Evolutionary conservation across 345 rosid species (phyloP).

Genomic region (Brassica nigra): DNA sequence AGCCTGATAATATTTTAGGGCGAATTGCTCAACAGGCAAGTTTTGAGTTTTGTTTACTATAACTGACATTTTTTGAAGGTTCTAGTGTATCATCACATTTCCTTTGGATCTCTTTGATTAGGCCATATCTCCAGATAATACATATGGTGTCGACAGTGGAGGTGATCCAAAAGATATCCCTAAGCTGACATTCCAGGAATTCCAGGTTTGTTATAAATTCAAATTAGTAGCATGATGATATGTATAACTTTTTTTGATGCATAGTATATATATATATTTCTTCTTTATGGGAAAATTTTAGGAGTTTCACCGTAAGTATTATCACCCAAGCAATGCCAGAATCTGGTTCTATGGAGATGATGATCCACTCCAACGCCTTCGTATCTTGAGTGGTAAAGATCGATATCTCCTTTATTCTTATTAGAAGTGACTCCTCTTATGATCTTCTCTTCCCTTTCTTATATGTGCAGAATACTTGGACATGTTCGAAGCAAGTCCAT

Average conservation of each 20-base stretch:
- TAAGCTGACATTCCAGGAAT: slow-evolving; percentile 81
- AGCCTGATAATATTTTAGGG: slow-evolving; percentile 93
- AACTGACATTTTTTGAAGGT: neutral
- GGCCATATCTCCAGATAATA: slow-evolving; percentile 91
- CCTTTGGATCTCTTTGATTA: slow-evolving; percentile 35
- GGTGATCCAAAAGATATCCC: slow-evolving; percentile 95
- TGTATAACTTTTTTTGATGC: slow-evolving; percentile 13
- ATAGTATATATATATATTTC: neutral
- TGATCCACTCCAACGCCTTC: slow-evolving; percentile 78
- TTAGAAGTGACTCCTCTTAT: neutral
- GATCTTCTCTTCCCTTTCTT: slow-evolving; percentile 26
- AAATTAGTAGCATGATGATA: neutral
- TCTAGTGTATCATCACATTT: neutral
- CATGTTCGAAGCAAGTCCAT: slow-evolving; percentile 68
- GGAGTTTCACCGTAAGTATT: slow-evolving; percentile 89
- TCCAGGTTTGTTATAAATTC: slow-evolving; percentile 51
- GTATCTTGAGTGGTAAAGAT: slow-evolving; percentile 74
- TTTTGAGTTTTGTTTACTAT: slow-evolving; percentile 23
- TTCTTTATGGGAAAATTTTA: slow-evolving; percentile 37
- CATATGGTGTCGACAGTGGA: slow-evolving; percentile 98
- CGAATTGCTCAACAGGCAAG: slow-evolving; percentile 79
- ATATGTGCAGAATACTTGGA: slow-evolving; percentile 71
- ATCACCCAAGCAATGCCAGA: slow-evolving; percentile 95
- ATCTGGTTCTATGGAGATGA: slow-evolving; percentile 99
- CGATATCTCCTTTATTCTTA: slow-evolving; percentile 4